Evolutionary conservation across 75 land plant species (phyloP).

Genomic region (Chamaecyparis obtusa): DNA sequence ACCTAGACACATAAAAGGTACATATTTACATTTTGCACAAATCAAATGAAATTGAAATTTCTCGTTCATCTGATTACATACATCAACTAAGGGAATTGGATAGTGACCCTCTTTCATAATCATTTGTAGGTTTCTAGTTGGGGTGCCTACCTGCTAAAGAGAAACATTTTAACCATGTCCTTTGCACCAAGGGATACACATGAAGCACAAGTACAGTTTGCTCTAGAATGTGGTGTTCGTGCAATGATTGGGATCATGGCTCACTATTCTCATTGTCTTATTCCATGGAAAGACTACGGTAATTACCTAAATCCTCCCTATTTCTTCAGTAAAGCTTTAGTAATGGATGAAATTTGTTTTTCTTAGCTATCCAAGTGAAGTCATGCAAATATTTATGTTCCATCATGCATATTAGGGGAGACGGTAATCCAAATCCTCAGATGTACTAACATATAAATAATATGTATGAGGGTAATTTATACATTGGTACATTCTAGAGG

Average conservation of each 20-base stretch:
- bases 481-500: too few species aligned
- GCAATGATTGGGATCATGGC: slow-evolving; percentile 81
- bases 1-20: neutral
- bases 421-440: too few species aligned
- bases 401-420: too few species aligned
- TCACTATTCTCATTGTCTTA: slow-evolving; percentile 63
- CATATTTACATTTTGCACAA: neutral
- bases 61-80: too few species aligned
- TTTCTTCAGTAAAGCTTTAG: neutral
- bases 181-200: slow-evolving; percentile 76
- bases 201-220: slow-evolving; percentile 74
- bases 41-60: neutral
- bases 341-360: neutral
- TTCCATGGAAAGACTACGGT: slow-evolving; percentile 60
- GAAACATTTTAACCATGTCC: slow-evolving; percentile 60
- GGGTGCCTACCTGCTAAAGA: slow-evolving; percentile 71
- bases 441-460: too few species aligned
- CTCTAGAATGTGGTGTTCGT: slow-evolving; percentile 70
- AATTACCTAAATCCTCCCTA: neutral
- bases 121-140: slow-evolving; percentile 66
- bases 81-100: neutral
- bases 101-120: neutral
- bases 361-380: neutral
- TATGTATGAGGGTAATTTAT: too few species aligned
- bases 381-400: neutral